phyloP scores from a whole-genome alignment of 148 eudicot species.

The Hydrangea macrophylla region DNA sequence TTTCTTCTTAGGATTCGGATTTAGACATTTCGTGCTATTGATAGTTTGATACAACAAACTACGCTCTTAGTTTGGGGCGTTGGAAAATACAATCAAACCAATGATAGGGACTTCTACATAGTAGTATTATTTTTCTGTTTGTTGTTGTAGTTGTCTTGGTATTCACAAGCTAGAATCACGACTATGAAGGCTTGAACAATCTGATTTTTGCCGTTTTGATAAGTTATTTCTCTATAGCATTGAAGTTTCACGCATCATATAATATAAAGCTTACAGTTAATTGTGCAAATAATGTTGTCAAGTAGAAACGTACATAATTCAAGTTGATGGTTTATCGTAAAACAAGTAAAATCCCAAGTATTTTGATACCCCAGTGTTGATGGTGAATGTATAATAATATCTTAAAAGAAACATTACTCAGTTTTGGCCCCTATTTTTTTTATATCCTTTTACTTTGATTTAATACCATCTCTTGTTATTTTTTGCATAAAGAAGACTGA shows the following conservation, averaged over 20 bases:
- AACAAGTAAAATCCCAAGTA: no score
- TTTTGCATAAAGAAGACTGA: background rate
- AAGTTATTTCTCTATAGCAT: background rate
- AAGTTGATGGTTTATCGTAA: slow-evolving; percentile 5
- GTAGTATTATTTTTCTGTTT: background rate
- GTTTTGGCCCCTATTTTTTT: no score
- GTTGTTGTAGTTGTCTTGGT: background rate
- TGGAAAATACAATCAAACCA: background rate
- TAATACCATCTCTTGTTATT: no score
- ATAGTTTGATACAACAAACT: no score
- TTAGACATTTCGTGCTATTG: background rate
- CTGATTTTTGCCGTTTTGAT: background rate
- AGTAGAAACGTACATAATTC: background rate
- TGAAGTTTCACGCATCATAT: background rate
- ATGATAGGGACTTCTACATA: background rate
- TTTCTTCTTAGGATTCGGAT: background rate
- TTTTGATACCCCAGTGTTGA: no score
- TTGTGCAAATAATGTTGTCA: slow-evolving; percentile 8
- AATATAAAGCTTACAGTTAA: slow-evolving; percentile 1
- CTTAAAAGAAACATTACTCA: no score
- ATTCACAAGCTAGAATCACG: background rate
- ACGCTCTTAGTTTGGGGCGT: background rate
- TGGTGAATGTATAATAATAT: no score
- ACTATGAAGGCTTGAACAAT: background rate
- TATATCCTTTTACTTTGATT: no score